A percentile compares a stretch with the other conserved stretches of the same genome.
Conservation (phyloP, 2,329 filamentous ascomycete species). For the Penicillium olsonii region DNA sequence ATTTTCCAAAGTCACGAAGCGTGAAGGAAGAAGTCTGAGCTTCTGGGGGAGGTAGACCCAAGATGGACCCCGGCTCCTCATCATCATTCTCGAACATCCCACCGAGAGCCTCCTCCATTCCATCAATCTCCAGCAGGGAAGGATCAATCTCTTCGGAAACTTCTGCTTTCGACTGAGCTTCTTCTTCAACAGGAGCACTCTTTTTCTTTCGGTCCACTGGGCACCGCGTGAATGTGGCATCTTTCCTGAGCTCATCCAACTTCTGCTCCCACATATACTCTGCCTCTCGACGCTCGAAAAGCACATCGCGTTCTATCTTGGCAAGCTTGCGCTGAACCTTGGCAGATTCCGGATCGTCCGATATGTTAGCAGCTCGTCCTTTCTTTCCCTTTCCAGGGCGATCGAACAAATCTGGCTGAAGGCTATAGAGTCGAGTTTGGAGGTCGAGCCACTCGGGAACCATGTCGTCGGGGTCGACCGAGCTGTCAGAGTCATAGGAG, state of each 20-base stretch:
- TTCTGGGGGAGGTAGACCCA: conserved; percentile 41
- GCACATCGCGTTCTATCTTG: conserved; percentile 73
- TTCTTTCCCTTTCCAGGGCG: conserved; percentile 45
- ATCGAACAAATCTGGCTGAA: conserved; percentile 58
- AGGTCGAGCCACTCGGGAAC: conserved; percentile 75
- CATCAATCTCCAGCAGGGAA: conserved; percentile 29
- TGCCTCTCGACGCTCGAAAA: conserved; percentile 70
- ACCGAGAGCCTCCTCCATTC: conserved; percentile 47
- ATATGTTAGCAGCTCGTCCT: conserved; percentile 26
- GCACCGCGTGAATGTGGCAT: conserved; percentile 47
- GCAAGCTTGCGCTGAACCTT: conserved; percentile 73
- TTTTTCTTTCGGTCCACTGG: conserved; percentile 24
- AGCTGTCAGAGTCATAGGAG: conserved; percentile 57
- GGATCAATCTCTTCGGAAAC: conserved; percentile 20
- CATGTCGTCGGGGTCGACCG: conserved; percentile 74
- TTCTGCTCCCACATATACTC: conserved; percentile 66
- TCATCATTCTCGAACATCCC: conserved; percentile 56
- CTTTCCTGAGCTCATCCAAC: conserved; percentile 62
- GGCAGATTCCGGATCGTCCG: conserved; percentile 52
- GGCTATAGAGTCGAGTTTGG: conserved; percentile 66
- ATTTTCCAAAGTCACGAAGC: conserved; percentile 82
- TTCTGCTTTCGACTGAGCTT: conserved; percentile 36
- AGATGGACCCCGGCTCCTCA: conserved; percentile 39
- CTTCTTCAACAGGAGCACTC: conserved; percentile 49
- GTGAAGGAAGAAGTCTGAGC: conserved; percentile 44